Base-by-base conservation (phyloP, 2,329 filamentous ascomycete genomes). In the Eurotiales sp. region DNA sequence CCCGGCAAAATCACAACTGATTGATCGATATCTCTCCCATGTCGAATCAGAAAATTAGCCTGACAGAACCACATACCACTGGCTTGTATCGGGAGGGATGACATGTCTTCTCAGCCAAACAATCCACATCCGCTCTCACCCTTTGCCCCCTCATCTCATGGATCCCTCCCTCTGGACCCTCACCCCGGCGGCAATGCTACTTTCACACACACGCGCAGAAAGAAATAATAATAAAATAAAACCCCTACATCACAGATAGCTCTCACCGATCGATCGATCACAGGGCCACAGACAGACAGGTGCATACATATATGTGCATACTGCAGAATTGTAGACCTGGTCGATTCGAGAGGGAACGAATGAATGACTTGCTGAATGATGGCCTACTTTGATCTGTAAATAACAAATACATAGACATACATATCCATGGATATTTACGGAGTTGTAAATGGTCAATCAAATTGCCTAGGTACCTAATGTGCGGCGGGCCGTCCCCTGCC, bases 401-500 rank as follows among this genome's bases (percentile, higher is more conserved):
- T n/a, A n/a, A n/a, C n/a, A n/a, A n/a, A n/a, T n/a, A n/a, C n/a
- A n/a, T n/a, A n/a, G 61, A 67, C 65, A 62, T 65, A 66, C 65
- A 60, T 67, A 34, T 34, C 8, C 30, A 36, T 36, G 8, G 3
- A 8, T 15, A 36, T 65, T 58, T 64, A 61, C 63, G 61, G 60
- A 61, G 61, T 58, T 61, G 61, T 66, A 59, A 65, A 64, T 70
- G 63, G 67, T 64, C 51, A 45, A 29, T 34, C 44, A 27, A 43
- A 34, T 42, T 49, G 25, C 40, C 47, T 50, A 50, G 47, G 47
- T 50, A 50, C 47, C 47, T 50, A 67, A 67, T 70, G 69, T 69
- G 66, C 67, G 47, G 37, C 70, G 70, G 70, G 63, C 70, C 70
- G 70, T 71, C 67, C 70, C 70, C 72, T 68, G 29, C 67, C 69